Conservation (phyloP, 2,329 filamentous ascomycete genomes). For the Diaporthe amygdali region DNA sequence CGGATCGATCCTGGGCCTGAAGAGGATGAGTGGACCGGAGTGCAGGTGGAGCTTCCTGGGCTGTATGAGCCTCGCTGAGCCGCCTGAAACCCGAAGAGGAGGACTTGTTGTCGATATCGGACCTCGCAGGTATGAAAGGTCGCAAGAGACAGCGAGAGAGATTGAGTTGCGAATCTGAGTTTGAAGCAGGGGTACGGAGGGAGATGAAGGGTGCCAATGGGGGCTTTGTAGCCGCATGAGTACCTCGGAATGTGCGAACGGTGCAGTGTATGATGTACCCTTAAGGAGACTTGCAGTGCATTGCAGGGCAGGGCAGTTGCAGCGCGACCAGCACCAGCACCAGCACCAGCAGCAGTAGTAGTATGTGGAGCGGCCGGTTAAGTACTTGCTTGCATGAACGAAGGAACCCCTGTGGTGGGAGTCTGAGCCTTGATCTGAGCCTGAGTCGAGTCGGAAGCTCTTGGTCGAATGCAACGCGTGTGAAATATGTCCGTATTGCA, state of each 20-base stretch:
- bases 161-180: constrained; percentile 2
- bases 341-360: constrained; percentile 7
- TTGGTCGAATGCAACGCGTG: neutral
- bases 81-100: neutral
- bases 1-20: constrained; percentile 13
- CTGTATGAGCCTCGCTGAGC: constrained; percentile 18
- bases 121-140: neutral
- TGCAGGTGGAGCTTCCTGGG: constrained; percentile 21
- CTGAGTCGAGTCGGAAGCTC: neutral
- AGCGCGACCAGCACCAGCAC: neutral
- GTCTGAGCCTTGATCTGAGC: constrained; percentile 22
- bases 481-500: neutral
- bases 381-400: constrained; percentile 40
- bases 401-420: constrained; percentile 31
- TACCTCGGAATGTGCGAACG: constrained; percentile 2
- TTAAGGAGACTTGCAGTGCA: constrained; percentile 36
- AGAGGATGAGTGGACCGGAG: constrained; percentile 20
- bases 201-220: constrained; percentile 25
- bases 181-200: constrained; percentile 2
- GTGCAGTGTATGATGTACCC: constrained; percentile 32
- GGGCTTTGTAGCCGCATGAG: constrained; percentile 26
- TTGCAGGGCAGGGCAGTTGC: constrained; percentile 29
- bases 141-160: constrained; percentile 1
- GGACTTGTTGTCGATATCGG: constrained; percentile 13
- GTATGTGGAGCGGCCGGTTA: neutral